Evolutionary conservation across 805 yeast genomes (phyloP).

Genomic region (Cyberlindnera misumaiensis): DNA sequence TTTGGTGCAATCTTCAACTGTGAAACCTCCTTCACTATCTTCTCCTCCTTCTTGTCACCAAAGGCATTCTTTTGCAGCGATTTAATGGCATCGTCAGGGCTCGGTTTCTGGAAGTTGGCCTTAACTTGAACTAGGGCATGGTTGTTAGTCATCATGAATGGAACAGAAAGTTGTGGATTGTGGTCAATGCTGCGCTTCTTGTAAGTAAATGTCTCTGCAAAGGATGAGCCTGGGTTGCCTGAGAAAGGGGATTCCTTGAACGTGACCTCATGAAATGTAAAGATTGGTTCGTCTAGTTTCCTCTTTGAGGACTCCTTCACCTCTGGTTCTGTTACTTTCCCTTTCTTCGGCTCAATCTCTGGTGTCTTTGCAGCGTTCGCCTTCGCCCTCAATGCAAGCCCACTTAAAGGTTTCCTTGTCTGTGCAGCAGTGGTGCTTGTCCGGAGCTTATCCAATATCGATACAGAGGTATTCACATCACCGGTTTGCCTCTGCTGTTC

Average conservation of each 20-base stretch:
- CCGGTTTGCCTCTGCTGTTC: background rate
- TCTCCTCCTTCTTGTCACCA: constrained; percentile 24
- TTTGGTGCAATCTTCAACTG: constrained; percentile 12
- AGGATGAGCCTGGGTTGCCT: background rate
- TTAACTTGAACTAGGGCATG: constrained; percentile 33
- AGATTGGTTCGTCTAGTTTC: constrained; percentile 1
- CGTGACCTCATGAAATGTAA: constrained; percentile 2
- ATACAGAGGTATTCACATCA: constrained; percentile 8
- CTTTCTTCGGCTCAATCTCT: background rate
- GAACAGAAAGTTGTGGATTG: constrained; percentile 20
- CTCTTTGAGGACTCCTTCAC: constrained; percentile 1
- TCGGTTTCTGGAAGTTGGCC: constrained; percentile 55
- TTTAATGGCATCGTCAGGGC: constrained; percentile 75
- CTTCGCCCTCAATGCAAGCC: background rate
- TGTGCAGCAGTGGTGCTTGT: background rate
- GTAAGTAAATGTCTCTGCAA: constrained; percentile 4
- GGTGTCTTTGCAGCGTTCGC: constrained; percentile 1
- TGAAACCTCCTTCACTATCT: constrained; percentile 17
- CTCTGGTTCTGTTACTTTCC: background rate
- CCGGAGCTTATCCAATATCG: constrained; percentile 19
- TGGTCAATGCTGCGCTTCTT: constrained; percentile 22
- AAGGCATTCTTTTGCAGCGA: constrained; percentile 50
- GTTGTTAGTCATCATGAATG: constrained; percentile 32
- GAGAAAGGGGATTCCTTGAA: constrained; percentile 1
- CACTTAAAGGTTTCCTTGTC: background rate